Evolutionary conservation across 805 yeast species (phyloP).

Genomic region (Candida ipomoeae): DNA sequence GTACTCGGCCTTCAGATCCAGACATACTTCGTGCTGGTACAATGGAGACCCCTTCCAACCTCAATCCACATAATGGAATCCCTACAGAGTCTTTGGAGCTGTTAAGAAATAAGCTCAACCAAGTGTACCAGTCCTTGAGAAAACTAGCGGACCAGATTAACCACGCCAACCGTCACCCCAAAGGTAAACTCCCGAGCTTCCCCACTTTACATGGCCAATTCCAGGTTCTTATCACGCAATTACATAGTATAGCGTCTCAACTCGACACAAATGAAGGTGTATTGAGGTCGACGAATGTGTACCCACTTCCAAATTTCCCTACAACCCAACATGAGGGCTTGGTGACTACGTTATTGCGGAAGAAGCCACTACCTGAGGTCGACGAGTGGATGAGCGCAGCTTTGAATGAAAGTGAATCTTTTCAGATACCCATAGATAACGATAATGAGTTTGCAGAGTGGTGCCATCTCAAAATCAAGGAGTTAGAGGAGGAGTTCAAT

Average conservation of each 20-base stretch:
- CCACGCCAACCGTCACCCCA: slow-evolving; percentile 34
- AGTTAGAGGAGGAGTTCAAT: slow-evolving; percentile 50
- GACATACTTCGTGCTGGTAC: neutral
- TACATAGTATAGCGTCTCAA: slow-evolving; percentile 70
- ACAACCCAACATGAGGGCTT: slow-evolving; percentile 79
- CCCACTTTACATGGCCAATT: slow-evolving; percentile 79
- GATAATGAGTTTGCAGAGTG: slow-evolving; percentile 68
- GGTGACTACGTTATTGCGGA: slow-evolving; percentile 77
- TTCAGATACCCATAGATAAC: slow-evolving; percentile 26
- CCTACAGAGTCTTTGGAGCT: slow-evolving; percentile 39
- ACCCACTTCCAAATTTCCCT: slow-evolving; percentile 82
- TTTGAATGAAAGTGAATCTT: slow-evolving; percentile 16
- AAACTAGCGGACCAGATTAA: slow-evolving; percentile 36
- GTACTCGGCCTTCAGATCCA: neutral
- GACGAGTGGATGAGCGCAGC: slow-evolving; percentile 67
- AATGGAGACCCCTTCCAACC: slow-evolving; percentile 27
- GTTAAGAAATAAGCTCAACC: slow-evolving; percentile 38
- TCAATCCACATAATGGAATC: slow-evolving; percentile 21
- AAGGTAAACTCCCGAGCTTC: slow-evolving; percentile 42
- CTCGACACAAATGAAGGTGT: slow-evolving; percentile 57
- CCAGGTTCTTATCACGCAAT: slow-evolving; percentile 76
- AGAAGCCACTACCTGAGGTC: slow-evolving; percentile 87
- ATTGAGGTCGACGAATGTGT: slow-evolving; percentile 66
- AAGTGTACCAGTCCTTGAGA: slow-evolving; percentile 38
- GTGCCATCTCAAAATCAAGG: slow-evolving; percentile 56